Base-by-base conservation (phyloP, 2,329 filamentous ascomycete species). In the Phaeosphaeria sp. region DNA sequence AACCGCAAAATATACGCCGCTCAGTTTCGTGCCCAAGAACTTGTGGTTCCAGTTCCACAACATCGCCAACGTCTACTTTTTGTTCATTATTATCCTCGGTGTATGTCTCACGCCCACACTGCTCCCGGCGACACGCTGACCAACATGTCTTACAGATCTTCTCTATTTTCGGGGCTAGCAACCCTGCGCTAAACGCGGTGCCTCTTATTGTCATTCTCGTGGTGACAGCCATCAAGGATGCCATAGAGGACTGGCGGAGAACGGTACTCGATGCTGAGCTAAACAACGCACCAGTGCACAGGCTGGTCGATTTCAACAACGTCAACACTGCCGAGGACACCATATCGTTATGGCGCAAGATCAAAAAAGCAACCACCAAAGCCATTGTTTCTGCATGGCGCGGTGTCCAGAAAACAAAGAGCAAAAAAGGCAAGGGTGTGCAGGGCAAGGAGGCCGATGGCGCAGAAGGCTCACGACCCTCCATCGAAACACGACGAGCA, bases 41-140 rank as follows among this genome's bases (percentile, higher is more conserved):
- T 75, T 99, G 73, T 99, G 90, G 88, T 92, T 96, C 65, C 96
- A 99, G 78, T 98, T 99, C 75, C 94, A 99, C 80, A 98, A 98
- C 74, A 90, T 99, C 71, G 95, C 95, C 74, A 99, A 99, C 78
- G 90, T 98, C 53, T 99, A 98, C 81, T 99, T 99, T 85, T 83
- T 98, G 68, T 97, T 98, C 80, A 86, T 94, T 70, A 93, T 97
- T 75, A 96, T 99, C 74, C 86, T 99, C 59, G 89, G 90, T 72
- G 95, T 98, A 89, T 84, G 93, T 85, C 55, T 39, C 46, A 49
- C 51, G 57, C 57, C 64, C 25, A 20, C 6, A 6, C 25, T 53
- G 49, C 24, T 56, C 21, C 18, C 46, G 43, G 63, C 22, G 18
- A 30, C n/a, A 22, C 48, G 53, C 71, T 74, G 58, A 74, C 63